Evolutionary conservation across 345 rosid genomes (phyloP), one percentile per base, ranked within the genome.

Genomic region (Salix caprea): DNA sequence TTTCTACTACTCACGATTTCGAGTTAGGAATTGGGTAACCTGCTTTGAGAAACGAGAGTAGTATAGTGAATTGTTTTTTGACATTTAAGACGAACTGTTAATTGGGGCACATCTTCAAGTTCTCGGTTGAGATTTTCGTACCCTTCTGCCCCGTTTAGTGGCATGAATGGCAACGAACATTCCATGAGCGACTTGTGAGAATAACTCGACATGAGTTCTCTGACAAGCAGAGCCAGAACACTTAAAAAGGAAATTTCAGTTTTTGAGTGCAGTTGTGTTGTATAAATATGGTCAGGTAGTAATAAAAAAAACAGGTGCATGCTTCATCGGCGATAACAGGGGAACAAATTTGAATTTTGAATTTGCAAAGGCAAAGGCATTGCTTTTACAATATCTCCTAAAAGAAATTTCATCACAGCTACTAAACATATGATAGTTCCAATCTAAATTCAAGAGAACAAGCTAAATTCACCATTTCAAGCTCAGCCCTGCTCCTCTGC

Each of bases 401-500:
- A n/a, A 30, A 73, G 13, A 19, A 61, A 50, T 26, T 71, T 52
- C 58, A 72, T 67, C 52, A 30, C 71, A 67, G 61, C 73, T 18
- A 61, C 68, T 61, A 62, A 71, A 68, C 82, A 42, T 65, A 34
- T 46, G n/a, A 48, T 7, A 70, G 78, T 44, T 64, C 52, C 56
- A 62, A 77, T 61, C 71, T 60, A 69, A 61, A 56, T 65, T 69
- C 4, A 52, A 44, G 72, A 78, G 71, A 15, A 44, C 18, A 66
- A 56, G 34, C 54, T 46, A 26, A 65, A 14, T 72, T 75, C 74
- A 65, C 19, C 61, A 24, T 72, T 39, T 54, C 61, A 65, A 69
- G 67, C 71, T 80, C 67, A 71, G 70, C 83, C 86, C 67, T 86
- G 87, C 79, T 89, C 91, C 81, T 88, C 90, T 9, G 75, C 79